Conservation (phyloP, 495 filamentous ascomycete genomes). For the Penicillium riverlandense region DNA sequence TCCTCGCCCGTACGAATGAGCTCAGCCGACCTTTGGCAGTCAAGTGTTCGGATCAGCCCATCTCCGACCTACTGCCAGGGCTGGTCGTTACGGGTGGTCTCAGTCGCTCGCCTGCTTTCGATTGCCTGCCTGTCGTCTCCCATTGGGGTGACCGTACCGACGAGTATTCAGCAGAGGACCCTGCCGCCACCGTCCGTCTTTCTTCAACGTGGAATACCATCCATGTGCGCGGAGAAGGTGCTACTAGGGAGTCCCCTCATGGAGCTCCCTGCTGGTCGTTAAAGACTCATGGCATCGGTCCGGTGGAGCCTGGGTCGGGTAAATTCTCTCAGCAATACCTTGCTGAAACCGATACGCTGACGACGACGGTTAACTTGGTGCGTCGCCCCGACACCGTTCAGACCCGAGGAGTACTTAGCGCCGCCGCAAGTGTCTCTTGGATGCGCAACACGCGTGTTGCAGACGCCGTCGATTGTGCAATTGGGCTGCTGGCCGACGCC, state of each 20-base stretch:
- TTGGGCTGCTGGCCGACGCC: slow-evolving; percentile 5
- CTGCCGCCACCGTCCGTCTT: slow-evolving; percentile 3
- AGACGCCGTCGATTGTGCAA: slow-evolving; percentile 4
- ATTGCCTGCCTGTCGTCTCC: slow-evolving; percentile 5
- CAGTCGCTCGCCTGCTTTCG: slow-evolving; percentile 7
- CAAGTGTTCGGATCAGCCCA: slow-evolving; percentile 1
- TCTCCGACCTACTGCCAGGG: slow-evolving; percentile 4
- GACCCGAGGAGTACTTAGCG: slow-evolving; percentile 1
- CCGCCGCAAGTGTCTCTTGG: slow-evolving; percentile 3
- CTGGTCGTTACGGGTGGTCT: slow-evolving; percentile 5
- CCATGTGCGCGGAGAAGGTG: slow-evolving; percentile 4
- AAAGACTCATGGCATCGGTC: slow-evolving; percentile 3
- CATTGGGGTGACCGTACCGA: slow-evolving; percentile 6
- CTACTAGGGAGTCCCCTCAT: slow-evolving; percentile 1
- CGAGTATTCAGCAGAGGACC: slow-evolving; percentile 1
- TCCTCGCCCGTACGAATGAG: slow-evolving; percentile 6
- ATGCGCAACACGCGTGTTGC: slow-evolving; percentile 6
- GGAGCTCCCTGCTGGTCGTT: slow-evolving; percentile 2
- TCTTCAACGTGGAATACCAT: slow-evolving; percentile 4
- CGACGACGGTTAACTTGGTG: slow-evolving; percentile 3
- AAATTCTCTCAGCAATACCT: slow-evolving; percentile 3
- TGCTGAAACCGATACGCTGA: slow-evolving; percentile 2
- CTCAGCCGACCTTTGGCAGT: slow-evolving; percentile 3
- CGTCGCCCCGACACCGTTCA: slow-evolving; percentile 2
- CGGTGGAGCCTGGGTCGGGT: not conserved